Percentiles rank a stretch among this genome's conserved stretches.
phyloP scores from a whole-genome alignment of 305 asterid species.

The Lippia alba region DNA sequence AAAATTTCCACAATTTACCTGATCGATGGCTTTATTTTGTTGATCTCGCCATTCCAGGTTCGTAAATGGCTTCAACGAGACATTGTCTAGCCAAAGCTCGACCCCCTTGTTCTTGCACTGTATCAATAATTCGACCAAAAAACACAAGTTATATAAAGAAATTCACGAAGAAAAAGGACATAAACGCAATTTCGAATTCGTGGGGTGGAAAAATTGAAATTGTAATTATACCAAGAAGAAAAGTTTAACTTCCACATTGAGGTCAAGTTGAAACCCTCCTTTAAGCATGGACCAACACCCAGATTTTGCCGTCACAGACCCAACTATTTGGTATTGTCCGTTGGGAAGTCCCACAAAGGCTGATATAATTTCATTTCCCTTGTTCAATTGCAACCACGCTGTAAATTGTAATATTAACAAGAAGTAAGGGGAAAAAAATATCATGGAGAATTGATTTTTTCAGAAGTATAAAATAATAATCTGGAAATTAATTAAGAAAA shows the following conservation, averaged over 20 bases:
- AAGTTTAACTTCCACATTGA: constrained; percentile 31
- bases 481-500: neutral
- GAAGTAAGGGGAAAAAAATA: neutral
- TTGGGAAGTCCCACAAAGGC: constrained; percentile 30
- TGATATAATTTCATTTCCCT: constrained; percentile 38
- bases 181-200: neutral
- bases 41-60: constrained; percentile 51
- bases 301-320: constrained; percentile 52
- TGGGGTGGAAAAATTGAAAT: neutral
- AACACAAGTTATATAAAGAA: neutral
- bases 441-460: neutral
- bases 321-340: constrained; percentile 18
- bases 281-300: constrained; percentile 68
- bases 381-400: constrained; percentile 62
- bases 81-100: constrained; percentile 61
- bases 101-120: constrained; percentile 44
- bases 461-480: too few species aligned
- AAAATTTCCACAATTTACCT: constrained; percentile 32
- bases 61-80: constrained; percentile 55
- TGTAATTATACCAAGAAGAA: constrained; percentile 39
- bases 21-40: constrained; percentile 42
- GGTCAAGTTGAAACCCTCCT: constrained; percentile 55
- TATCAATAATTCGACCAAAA: neutral
- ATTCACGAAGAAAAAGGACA: neutral
- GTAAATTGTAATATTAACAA: constrained; percentile 38